Conservation (phyloP, 2,329 filamentous ascomycete species). For the Polytolypa hystricis region DNA sequence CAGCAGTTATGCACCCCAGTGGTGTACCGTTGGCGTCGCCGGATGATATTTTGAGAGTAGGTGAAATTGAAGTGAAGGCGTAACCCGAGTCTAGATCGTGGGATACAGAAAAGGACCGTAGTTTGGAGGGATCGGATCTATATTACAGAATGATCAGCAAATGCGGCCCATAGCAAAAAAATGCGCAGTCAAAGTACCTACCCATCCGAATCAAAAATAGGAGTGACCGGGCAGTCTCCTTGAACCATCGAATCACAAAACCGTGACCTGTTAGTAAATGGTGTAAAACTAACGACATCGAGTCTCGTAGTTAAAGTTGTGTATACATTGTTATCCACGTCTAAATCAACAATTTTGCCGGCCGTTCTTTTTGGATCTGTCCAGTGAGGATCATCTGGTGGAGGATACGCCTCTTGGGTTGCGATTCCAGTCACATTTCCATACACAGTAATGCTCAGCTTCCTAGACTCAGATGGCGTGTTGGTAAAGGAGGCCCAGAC, state of each 20-base stretch:
- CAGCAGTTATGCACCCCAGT: conserved; percentile 71
- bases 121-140: conserved; percentile 36
- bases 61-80: conserved; percentile 69
- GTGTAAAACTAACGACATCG: conserved; percentile 66
- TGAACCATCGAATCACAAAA: conserved; percentile 58
- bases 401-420: conserved; percentile 47
- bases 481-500: conserved; percentile 53
- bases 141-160: conserved; percentile 1
- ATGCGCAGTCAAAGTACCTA: conserved; percentile 20
- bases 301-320: conserved; percentile 65
- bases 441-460: conserved; percentile 67
- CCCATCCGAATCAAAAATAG: conserved; percentile 53
- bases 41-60: conserved; percentile 63
- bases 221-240: conserved; percentile 61
- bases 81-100: conserved; percentile 74
- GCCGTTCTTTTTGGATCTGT: conserved; percentile 46
- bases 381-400: conserved; percentile 51
- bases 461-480: conserved; percentile 38
- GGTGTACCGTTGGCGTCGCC: conserved; percentile 53
- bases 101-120: conserved; percentile 63
- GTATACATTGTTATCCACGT: conserved; percentile 46
- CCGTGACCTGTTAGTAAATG: conserved; percentile 43
- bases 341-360: conserved; percentile 67
- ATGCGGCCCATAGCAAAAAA: conserved; percentile 2
- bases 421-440: conserved; percentile 78